phyloP scores from a whole-genome alignment of 257 asterid species.

The Nicotiana tabacum region DNA sequence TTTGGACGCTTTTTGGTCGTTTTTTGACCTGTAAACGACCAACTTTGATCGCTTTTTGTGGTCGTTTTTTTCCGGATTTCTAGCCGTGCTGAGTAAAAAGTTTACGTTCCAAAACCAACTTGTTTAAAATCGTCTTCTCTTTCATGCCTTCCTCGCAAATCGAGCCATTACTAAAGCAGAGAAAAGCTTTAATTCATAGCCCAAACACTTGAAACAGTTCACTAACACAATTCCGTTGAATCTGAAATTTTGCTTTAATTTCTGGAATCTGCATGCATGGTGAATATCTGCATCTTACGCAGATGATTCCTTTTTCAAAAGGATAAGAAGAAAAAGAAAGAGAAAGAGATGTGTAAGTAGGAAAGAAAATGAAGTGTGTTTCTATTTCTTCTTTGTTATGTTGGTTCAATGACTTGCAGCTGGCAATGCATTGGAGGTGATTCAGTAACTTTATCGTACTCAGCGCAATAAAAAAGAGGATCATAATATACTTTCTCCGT shows the following conservation, averaged over 20 bases:
- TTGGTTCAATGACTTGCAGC: slow-evolving; percentile 4
- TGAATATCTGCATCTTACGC: not conserved
- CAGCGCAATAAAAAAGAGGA: slow-evolving; percentile 1
- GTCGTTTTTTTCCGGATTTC: too few relatives aligned
- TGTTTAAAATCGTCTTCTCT: not conserved
- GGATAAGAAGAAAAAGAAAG: not conserved
- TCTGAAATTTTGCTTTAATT: not conserved
- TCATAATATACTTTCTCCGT: too few relatives aligned
- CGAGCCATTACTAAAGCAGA: not conserved
- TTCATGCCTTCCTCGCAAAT: not conserved
- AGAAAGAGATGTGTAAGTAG: not conserved
- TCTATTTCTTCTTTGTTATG: not conserved
- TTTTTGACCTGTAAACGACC: too few relatives aligned
- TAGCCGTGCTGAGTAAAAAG: not conserved
- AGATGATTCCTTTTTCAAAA: not conserved
- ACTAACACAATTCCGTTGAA: not conserved
- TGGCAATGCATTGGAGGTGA: slow-evolving; percentile 4
- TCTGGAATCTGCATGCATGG: not conserved
- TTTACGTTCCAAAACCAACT: not conserved
- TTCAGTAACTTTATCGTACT: slow-evolving; percentile 13
- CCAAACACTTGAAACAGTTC: not conserved
- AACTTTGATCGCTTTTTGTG: too few relatives aligned
- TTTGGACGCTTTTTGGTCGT: too few relatives aligned
- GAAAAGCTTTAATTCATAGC: not conserved
- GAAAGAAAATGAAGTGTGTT: slow-evolving; percentile 1